phyloP scores from a whole-genome alignment of 805 yeast genomes.

The Vanderwaltozyma yarrowii region DNA sequence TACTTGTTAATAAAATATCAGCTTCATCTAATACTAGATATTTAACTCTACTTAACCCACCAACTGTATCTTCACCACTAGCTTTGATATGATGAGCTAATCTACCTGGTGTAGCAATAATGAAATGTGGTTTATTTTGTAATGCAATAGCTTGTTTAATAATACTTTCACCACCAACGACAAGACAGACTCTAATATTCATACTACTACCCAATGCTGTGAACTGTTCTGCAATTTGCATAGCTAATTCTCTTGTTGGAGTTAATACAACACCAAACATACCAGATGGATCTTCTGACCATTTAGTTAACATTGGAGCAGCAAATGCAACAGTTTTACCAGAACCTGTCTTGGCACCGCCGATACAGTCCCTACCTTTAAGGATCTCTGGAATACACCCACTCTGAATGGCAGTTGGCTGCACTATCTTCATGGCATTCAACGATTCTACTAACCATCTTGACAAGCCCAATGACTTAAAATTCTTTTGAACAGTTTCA shows the following conservation, averaged over 20 bases:
- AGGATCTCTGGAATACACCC: conserved; percentile 85
- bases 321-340: conserved; percentile 98
- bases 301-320: conserved; percentile 88
- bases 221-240: conserved; percentile 95
- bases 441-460: conserved; percentile 82
- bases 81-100: conserved; percentile 82
- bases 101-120: conserved; percentile 95
- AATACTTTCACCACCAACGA: conserved; percentile 94
- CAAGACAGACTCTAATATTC: conserved; percentile 71
- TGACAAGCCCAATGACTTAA: conserved; percentile 51
- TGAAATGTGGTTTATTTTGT: conserved; percentile 81
- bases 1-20: conserved; percentile 75
- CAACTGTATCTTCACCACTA: conserved; percentile 80
- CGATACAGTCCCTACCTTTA: conserved; percentile 77
- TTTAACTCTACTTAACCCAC: conserved; percentile 68
- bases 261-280: conserved; percentile 83
- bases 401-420: conserved; percentile 79
- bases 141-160: conserved; percentile 77
- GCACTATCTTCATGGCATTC: conserved; percentile 65
- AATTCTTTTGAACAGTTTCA: background rate
- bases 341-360: conserved; percentile 97
- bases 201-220: conserved; percentile 83
- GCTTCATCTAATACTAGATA: conserved; percentile 93
- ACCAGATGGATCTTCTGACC: conserved; percentile 95
- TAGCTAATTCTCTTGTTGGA: conserved; percentile 88